phyloP scores from a whole-genome alignment of 2,329 filamentous ascomycete species.

The Didymella keratinophila region DNA sequence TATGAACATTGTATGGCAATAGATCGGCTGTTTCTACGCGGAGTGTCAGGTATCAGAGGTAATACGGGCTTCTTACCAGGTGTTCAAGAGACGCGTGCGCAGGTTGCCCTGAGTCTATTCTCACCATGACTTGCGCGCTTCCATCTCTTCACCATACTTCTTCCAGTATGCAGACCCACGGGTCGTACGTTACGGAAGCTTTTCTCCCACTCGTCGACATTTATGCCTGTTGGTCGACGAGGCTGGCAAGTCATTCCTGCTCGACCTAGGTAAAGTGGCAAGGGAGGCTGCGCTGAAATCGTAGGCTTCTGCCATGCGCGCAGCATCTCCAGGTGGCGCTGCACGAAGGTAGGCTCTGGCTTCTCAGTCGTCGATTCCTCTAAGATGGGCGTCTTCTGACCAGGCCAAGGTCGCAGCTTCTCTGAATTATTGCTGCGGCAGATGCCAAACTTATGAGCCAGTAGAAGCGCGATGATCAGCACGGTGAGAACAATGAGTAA shows the following conservation, averaged over 20 bases:
- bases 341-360: conserved; percentile 1
- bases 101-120: background rate
- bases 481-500: background rate
- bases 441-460: background rate
- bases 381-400: background rate
- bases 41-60: background rate
- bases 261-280: background rate
- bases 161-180: conserved; percentile 9
- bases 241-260: background rate
- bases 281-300: background rate
- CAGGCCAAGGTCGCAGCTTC: background rate
- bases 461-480: background rate
- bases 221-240: background rate
- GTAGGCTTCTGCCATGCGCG: conserved; percentile 20
- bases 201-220: background rate
- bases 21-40: background rate
- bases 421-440: background rate
- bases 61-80: background rate
- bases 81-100: background rate
- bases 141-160: conserved; percentile 10
- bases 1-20: background rate
- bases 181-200: background rate
- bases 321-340: conserved; percentile 15
- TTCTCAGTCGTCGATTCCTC: background rate
- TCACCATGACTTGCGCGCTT: conserved; percentile 12